phyloP scores from a whole-genome alignment of 148 eudicot genomes.

The Hydrangea macrophylla region DNA sequence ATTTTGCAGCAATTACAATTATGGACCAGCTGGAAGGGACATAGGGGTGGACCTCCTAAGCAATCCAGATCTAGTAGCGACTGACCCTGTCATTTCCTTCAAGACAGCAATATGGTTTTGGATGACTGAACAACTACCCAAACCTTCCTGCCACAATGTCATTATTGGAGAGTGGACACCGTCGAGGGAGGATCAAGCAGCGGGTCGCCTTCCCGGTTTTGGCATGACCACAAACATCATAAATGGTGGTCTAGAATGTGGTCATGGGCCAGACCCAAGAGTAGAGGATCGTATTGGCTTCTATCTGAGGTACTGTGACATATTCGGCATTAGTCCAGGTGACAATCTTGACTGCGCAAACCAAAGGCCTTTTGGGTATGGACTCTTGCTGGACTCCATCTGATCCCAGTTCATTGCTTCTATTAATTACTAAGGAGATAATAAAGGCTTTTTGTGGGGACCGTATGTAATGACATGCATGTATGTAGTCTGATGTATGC shows the following conservation, averaged over 20 bases:
- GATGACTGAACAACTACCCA: slow-evolving; percentile 48
- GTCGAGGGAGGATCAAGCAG: slow-evolving; percentile 29
- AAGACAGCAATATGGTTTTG: slow-evolving; percentile 55
- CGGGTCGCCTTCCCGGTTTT: slow-evolving; percentile 29
- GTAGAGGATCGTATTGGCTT: slow-evolving; percentile 19
- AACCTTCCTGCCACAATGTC: slow-evolving; percentile 47
- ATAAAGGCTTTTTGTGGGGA: too few relatives aligned
- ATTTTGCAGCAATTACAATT: slow-evolving; percentile 37
- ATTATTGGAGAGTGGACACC: slow-evolving; percentile 39
- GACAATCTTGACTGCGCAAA: slow-evolving; percentile 24
- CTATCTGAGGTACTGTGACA: slow-evolving; percentile 20
- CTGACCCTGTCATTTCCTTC: slow-evolving; percentile 40
- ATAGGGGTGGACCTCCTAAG: slow-evolving; percentile 32
- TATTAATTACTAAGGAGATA: too few relatives aligned
- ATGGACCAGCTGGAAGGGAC: slow-evolving; percentile 37
- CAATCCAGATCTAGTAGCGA: slow-evolving; percentile 46
- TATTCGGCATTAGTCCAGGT: slow-evolving; percentile 19
- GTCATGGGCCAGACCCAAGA: slow-evolving; percentile 20
- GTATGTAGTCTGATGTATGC: too few relatives aligned
- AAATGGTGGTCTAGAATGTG: slow-evolving; percentile 30
- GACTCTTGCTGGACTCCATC: slow-evolving; percentile 3
- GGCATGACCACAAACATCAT: slow-evolving; percentile 46
- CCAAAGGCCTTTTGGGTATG: slow-evolving; percentile 20
- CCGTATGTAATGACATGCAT: too few relatives aligned
- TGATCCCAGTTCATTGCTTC: neutral